Percentiles rank a stretch among this genome's conserved stretches.
Conservation (phyloP, 2,329 filamentous ascomycete species). For the Herpomyces periplanetae region DNA sequence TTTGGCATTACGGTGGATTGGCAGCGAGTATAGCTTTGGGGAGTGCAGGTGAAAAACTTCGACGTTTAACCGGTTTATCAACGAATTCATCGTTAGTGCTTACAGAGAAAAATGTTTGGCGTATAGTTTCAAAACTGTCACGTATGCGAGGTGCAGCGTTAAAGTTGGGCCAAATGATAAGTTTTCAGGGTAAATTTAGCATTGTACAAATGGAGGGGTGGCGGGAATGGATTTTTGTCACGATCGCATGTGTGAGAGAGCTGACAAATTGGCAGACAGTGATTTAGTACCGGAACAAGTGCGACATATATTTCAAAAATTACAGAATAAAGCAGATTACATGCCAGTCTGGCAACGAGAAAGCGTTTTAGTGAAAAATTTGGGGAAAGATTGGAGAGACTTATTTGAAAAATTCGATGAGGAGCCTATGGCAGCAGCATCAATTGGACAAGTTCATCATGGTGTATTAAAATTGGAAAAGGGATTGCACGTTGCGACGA, state of each 20-base stretch:
- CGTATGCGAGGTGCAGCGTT: conserved; percentile 89
- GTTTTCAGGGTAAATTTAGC: conserved; percentile 28
- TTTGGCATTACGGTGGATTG: conserved; percentile 82
- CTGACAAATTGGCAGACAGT: conserved; percentile 16
- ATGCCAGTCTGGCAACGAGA: conserved; percentile 85
- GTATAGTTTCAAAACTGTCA: conserved; percentile 62
- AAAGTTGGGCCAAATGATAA: conserved; percentile 91
- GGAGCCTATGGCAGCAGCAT: conserved; percentile 65
- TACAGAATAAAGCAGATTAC: conserved; percentile 85
- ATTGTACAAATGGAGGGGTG: conserved; percentile 1
- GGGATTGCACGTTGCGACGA: conserved; percentile 46
- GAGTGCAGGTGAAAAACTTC: conserved; percentile 46
- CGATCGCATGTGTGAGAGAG: not conserved
- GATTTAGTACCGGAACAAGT: conserved; percentile 70
- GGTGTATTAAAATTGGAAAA: conserved; percentile 38
- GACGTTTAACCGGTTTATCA: conserved; percentile 25
- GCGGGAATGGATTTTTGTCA: conserved; percentile 1
- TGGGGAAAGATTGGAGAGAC: conserved; percentile 48
- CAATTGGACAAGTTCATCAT: conserved; percentile 79
- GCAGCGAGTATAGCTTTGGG: conserved; percentile 86
- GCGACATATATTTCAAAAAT: conserved; percentile 56
- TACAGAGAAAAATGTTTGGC: conserved; percentile 60
- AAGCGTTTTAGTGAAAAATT: conserved; percentile 32
- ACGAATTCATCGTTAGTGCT: conserved; percentile 37
- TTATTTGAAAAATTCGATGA: conserved; percentile 58